These are phyloP conservation scores for Cyclotella choctawhatcheeana DNA, from an alignment of 108 stramenopile genomes.

Conservation along the genomic window DNA sequence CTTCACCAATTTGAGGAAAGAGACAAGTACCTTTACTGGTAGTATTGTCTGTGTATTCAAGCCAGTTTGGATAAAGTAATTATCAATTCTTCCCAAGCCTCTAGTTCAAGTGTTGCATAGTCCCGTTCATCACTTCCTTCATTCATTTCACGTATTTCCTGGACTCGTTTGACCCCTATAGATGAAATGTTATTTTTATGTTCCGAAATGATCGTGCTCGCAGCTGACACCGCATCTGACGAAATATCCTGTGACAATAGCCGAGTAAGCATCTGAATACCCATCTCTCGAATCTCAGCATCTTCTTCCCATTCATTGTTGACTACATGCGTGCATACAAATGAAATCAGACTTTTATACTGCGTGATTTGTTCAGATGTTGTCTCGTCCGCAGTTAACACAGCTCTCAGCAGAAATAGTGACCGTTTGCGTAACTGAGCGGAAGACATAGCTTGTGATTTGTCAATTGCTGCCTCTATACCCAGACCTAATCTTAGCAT, in stretches of 20 bases:
- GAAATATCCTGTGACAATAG: constrained; percentile 47
- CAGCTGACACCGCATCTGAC: constrained; percentile 18
- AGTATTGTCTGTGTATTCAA: not conserved
- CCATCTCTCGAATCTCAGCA: constrained; percentile 78
- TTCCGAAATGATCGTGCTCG: constrained; percentile 29
- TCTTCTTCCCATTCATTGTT: constrained; percentile 41
- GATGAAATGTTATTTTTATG: constrained; percentile 58
- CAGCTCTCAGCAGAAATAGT: constrained; percentile 75
- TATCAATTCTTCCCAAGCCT: constrained; percentile 75
- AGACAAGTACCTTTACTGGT: no score
- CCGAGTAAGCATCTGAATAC: constrained; percentile 57
- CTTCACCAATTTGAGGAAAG: no score
- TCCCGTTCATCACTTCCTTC: constrained; percentile 71
- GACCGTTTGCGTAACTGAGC: constrained; percentile 52
- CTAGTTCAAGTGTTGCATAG: constrained; percentile 60
- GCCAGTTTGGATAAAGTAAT: constrained; percentile 49
- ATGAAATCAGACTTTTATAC: constrained; percentile 47
- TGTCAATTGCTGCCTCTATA: not conserved
- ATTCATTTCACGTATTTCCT: constrained; percentile 54
- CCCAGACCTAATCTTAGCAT: constrained; percentile 59
- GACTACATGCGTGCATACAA: constrained; percentile 49
- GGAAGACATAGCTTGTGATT: constrained; percentile 15
- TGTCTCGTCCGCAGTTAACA: constrained; percentile 70
- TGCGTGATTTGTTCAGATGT: constrained; percentile 33
- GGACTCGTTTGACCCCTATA: constrained; percentile 66